phyloP scores from a whole-genome alignment of 2,329 filamentous ascomycete species.

The Lachnellula arida region DNA sequence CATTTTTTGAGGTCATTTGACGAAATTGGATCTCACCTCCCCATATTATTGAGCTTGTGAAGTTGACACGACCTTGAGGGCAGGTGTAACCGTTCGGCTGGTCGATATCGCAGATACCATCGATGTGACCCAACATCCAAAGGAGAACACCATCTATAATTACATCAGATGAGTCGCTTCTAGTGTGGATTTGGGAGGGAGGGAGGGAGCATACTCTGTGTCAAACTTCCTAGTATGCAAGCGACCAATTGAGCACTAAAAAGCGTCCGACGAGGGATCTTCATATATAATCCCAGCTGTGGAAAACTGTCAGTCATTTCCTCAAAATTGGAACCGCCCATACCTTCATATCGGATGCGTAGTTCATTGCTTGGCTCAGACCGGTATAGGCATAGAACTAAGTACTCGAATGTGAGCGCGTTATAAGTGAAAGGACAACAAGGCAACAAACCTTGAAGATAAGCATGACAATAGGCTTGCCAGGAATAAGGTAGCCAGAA shows the following conservation, averaged over 20 bases:
- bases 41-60: conserved; percentile 66
- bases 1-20: too few relatives aligned
- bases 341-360: conserved; percentile 32
- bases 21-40: conserved; percentile 34
- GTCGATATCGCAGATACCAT: conserved; percentile 53
- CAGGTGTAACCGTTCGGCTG: conserved; percentile 45
- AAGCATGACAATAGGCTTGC: conserved; percentile 68
- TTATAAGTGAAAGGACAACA: too few relatives aligned
- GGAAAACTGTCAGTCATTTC: too few relatives aligned
- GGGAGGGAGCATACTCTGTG: conserved; percentile 28
- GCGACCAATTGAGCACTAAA: conserved; percentile 33
- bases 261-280: neutral
- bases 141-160: conserved; percentile 57
- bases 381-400: conserved; percentile 56
- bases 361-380: conserved; percentile 42
- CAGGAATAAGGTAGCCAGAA: conserved; percentile 43
- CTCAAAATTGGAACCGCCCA: too few relatives aligned
- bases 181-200: too few relatives aligned
- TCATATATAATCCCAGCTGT: conserved; percentile 18
- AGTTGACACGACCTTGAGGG: conserved; percentile 43
- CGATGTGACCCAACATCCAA: conserved; percentile 55
- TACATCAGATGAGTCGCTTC: too few relatives aligned
- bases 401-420: too few relatives aligned
- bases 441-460: conserved; percentile 52
- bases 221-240: conserved; percentile 51